Evolutionary conservation across 345 rosid species (phyloP).

Genomic region (Hypericum androsaemum): DNA sequence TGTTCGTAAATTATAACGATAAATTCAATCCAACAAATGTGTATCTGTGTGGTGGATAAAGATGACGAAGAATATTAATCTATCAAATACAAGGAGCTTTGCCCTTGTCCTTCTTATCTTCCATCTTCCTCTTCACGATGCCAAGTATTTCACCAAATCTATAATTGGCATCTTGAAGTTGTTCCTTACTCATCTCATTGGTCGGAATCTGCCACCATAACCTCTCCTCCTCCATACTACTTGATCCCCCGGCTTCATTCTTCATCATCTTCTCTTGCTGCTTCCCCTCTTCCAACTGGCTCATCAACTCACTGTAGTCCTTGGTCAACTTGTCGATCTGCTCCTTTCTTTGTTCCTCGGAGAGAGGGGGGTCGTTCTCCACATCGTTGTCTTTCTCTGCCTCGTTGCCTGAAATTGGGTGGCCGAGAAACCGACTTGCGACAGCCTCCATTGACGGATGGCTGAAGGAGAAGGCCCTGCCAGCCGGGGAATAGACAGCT

Average conservation of each 20-base stretch:
- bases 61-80: no score
- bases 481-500: conserved; percentile 25
- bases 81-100: not conserved
- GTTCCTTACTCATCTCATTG: conserved; percentile 11
- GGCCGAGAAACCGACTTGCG: conserved; percentile 14
- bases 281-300: conserved; percentile 12
- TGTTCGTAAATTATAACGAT: no score
- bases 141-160: not conserved
- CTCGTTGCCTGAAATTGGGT: not conserved
- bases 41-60: no score
- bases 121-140: not conserved
- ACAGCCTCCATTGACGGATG: conserved; percentile 26
- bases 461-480: conserved; percentile 27
- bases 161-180: not conserved
- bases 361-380: conserved; percentile 10
- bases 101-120: not conserved
- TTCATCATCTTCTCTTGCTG: conserved; percentile 7
- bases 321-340: conserved; percentile 15
- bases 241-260: not conserved
- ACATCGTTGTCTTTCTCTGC: no score
- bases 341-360: conserved; percentile 23
- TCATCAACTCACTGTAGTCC: conserved; percentile 1
- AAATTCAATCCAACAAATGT: no score
- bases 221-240: conserved; percentile 21
- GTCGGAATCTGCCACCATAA: no score